Percentiles rank a stretch among this genome's conserved stretches.
Conservation (phyloP, 306 rosid species). For the Sophora flavescens region DNA sequence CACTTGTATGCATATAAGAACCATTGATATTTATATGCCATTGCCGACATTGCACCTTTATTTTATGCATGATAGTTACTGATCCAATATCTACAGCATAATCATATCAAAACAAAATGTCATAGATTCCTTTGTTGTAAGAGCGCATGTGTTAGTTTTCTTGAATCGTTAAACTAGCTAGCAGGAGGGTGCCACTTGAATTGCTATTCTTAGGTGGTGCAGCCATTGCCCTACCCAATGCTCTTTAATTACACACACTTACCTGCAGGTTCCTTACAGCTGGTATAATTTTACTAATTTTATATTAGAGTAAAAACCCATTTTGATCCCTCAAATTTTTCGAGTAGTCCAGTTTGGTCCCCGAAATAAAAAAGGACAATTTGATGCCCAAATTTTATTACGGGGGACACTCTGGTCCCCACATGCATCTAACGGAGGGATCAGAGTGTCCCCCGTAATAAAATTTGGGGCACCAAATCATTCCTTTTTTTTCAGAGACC, state of each 20-base stretch:
- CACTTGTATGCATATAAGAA: constrained; percentile 4
- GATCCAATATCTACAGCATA: constrained; percentile 35
- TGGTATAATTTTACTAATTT: neutral
- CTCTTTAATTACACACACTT: neutral
- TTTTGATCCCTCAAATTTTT: too few species aligned
- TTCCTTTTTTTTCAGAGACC: too few species aligned
- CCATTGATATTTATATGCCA: constrained; percentile 28
- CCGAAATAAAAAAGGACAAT: too few species aligned
- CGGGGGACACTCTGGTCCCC: too few species aligned
- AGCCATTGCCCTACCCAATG: constrained; percentile 12
- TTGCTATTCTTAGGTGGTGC: constrained; percentile 13
- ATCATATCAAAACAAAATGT: constrained; percentile 17
- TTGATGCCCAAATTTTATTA: too few species aligned
- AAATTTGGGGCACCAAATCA: too few species aligned
- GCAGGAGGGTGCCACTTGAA: constrained; percentile 4
- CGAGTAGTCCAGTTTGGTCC: too few species aligned
- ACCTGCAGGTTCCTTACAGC: neutral
- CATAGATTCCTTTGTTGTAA: constrained; percentile 4
- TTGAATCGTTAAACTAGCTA: constrained; percentile 42
- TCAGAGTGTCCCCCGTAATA: too few species aligned
- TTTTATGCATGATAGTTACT: constrained; percentile 41
- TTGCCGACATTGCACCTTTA: constrained; percentile 35
- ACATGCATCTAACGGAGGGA: too few species aligned
- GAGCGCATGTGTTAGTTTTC: constrained; percentile 33
- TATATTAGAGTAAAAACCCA: too few species aligned